Evolutionary conservation across 345 rosid species (phyloP).

Genomic region (Populus alba): DNA sequence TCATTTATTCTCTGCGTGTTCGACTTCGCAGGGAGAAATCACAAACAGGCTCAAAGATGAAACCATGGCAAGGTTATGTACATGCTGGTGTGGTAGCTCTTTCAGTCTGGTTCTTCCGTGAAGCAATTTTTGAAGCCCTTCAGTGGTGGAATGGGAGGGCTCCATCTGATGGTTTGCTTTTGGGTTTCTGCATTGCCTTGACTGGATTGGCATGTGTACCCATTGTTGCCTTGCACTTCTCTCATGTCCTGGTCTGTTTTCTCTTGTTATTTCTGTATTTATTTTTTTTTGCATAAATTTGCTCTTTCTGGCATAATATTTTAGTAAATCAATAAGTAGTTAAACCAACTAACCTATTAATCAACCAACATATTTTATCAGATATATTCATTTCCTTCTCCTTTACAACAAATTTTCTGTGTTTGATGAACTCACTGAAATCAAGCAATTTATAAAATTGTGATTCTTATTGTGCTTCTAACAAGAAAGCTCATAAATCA

Average conservation of each 20-base stretch:
- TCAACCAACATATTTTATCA: not conserved
- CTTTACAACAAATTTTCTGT: not conserved
- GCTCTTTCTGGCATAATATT: not conserved
- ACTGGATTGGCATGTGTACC: conserved; percentile 89
- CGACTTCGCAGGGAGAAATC: conserved; percentile 70
- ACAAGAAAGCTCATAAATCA: not conserved
- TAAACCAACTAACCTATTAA: not conserved
- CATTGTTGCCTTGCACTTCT: conserved; percentile 86
- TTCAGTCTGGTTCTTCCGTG: conserved; percentile 94
- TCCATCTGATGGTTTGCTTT: conserved; percentile 91
- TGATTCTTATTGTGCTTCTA: not conserved
- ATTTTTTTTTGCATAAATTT: not conserved
- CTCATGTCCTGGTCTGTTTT: conserved; percentile 77
- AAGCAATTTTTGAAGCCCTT: conserved; percentile 90
- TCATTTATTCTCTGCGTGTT: conserved; percentile 13
- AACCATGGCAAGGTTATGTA: conserved; percentile 93
- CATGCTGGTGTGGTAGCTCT: conserved; percentile 80
- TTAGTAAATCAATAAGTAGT: not conserved
- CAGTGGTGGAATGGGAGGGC: conserved; percentile 97
- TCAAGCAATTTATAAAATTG: not conserved
- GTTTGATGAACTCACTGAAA: not conserved
- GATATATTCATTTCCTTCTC: not conserved
- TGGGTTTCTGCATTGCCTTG: conserved; percentile 81
- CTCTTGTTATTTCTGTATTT: not conserved
- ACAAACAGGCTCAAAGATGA: conserved; percentile 82